These are phyloP conservation scores for Metarhizium humberi DNA, from an alignment of 2,329 filamentous ascomycete genomes.

Conservation along the genomic window DNA sequence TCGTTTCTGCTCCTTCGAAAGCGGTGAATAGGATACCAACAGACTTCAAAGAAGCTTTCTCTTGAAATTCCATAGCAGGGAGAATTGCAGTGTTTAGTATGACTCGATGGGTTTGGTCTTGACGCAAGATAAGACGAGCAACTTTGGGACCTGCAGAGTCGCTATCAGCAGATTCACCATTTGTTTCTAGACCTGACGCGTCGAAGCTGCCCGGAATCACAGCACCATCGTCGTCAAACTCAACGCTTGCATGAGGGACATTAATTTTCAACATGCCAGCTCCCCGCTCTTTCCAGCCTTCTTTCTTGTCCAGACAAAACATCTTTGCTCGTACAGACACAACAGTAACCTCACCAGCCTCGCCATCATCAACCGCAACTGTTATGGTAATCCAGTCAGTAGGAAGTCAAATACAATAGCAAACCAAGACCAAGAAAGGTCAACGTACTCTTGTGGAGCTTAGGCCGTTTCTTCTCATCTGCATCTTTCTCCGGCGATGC, in stretches of 20 bases:
- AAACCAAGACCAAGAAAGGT: background rate
- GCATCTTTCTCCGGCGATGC: slow-evolving; percentile 42
- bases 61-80: slow-evolving; percentile 69
- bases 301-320: slow-evolving; percentile 63
- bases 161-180: slow-evolving; percentile 26
- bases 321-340: slow-evolving; percentile 75
- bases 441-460: slow-evolving; percentile 59
- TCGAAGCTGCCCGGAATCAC: slow-evolving; percentile 47
- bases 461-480: slow-evolving; percentile 56
- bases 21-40: slow-evolving; percentile 59
- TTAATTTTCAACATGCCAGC: slow-evolving; percentile 81
- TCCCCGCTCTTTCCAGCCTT: slow-evolving; percentile 84
- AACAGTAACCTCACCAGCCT: slow-evolving; percentile 70
- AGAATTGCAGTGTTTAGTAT: slow-evolving; percentile 79
- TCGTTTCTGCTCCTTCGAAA: slow-evolving; percentile 45
- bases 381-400: background rate
- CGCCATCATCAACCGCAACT: slow-evolving; percentile 75
- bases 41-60: slow-evolving; percentile 63
- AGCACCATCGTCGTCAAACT: slow-evolving; percentile 42
- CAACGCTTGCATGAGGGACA: slow-evolving; percentile 48
- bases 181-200: slow-evolving; percentile 39
- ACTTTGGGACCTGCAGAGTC: slow-evolving; percentile 30
- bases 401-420: background rate
- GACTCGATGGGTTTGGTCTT: slow-evolving; percentile 79
- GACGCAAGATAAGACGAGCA: slow-evolving; percentile 77